Conservation (phyloP, 2,329 filamentous ascomycete genomes). For the Alternaria brassicae region DNA sequence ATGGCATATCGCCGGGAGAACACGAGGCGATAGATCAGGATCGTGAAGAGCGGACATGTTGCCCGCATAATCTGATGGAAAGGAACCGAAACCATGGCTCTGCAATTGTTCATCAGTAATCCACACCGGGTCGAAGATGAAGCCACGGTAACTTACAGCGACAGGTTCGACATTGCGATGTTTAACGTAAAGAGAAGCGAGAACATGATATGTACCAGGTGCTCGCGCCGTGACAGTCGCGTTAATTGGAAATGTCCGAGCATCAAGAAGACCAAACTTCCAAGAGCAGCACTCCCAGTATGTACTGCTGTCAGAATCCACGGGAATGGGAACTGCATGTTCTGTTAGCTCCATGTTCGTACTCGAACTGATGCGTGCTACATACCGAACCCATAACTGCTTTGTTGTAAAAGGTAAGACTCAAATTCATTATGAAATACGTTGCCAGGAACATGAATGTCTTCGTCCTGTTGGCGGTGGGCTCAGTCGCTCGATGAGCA, state of each 20-base stretch:
- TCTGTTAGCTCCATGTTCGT: background rate
- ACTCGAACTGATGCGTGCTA: background rate
- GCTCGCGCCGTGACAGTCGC: constrained; percentile 3
- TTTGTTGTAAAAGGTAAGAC: constrained; percentile 9
- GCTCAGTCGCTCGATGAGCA: background rate
- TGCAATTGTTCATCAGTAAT: background rate
- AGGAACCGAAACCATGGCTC: constrained; percentile 3
- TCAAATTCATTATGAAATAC: constrained; percentile 4
- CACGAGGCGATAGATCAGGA: constrained; percentile 3
- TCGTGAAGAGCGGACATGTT: constrained; percentile 7
- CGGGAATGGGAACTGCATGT: constrained; percentile 4
- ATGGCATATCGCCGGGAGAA: constrained; percentile 2
- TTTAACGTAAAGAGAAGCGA: constrained; percentile 7
- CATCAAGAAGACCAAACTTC: background rate
- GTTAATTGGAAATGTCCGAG: constrained; percentile 3
- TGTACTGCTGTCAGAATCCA: constrained; percentile 7
- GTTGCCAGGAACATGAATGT: background rate
- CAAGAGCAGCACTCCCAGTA: constrained; percentile 4
- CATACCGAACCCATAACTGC: constrained; percentile 7
- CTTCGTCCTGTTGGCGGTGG: background rate
- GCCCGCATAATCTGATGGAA: constrained; percentile 8
- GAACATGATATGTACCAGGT: constrained; percentile 3
- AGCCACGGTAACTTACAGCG: background rate
- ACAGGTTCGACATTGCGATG: constrained; percentile 8
- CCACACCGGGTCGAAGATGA: background rate